Percentiles rank a stretch among this genome's conserved stretches.
phyloP scores from a whole-genome alignment of 495 filamentous ascomycete species.

The Monascus purpureus region DNA sequence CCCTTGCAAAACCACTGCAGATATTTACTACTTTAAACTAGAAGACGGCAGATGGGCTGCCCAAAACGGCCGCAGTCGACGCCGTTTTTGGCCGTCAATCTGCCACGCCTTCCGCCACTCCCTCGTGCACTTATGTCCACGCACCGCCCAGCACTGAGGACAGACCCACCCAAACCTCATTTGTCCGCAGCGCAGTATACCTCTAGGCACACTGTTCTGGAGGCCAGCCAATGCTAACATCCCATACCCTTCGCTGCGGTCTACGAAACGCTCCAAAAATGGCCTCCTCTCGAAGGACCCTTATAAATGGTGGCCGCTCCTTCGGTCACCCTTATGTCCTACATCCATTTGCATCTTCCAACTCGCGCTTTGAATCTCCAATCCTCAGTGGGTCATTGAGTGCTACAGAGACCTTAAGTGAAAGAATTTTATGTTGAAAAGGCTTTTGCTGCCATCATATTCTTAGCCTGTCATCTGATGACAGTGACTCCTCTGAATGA shows the following conservation, averaged over 20 bases:
- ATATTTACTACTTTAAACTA: conserved; percentile 6
- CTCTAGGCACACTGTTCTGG: conserved; percentile 1
- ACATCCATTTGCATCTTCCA: background rate
- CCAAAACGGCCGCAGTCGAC: conserved; percentile 8
- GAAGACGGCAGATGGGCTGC: conserved; percentile 8
- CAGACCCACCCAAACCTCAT: conserved; percentile 2
- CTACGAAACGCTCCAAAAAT: conserved; percentile 8
- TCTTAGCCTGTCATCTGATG: conserved; percentile 3
- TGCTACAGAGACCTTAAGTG: background rate
- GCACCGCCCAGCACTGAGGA: conserved; percentile 2
- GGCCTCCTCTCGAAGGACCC: background rate
- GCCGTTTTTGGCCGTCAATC: conserved; percentile 10
- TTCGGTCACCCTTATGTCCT: conserved; percentile 1
- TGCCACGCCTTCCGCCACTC: conserved; percentile 8
- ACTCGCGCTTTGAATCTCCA: background rate
- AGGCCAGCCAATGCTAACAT: conserved; percentile 2
- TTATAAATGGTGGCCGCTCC: conserved; percentile 5
- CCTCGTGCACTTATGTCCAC: conserved; percentile 2
- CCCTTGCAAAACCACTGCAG: too few species aligned
- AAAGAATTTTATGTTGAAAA: conserved; percentile 1
- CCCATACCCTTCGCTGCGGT: conserved; percentile 1
- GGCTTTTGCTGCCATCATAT: conserved; percentile 4
- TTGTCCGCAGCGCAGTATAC: conserved; percentile 2
- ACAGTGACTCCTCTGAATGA: conserved; percentile 8
- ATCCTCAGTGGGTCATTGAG: background rate